Percentiles rank a stretch among this genome's conserved stretches.
These are phyloP conservation scores for Leccinellum luteum DNA, from an alignment of 768 basidiomycete species.

Conservation along the genomic window DNA sequence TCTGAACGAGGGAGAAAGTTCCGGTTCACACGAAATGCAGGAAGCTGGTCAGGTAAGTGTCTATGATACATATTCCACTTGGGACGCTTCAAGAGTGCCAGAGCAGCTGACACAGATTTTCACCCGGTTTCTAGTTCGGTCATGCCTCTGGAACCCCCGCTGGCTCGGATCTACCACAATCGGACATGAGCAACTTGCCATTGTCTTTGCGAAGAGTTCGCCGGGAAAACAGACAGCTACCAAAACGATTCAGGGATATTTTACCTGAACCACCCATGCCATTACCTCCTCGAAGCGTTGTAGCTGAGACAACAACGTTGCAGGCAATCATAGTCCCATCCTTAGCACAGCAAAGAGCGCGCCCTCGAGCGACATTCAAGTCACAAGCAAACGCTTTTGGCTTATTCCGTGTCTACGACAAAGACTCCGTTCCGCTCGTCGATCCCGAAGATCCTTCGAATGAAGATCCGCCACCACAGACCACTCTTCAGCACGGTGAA, in stretches of 20 bases:
- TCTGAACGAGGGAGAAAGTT: not conserved
- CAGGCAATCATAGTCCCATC: not conserved
- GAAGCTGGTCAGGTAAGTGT: not conserved
- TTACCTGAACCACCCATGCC: no score
- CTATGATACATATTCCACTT: not conserved
- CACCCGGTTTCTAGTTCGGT: not conserved
- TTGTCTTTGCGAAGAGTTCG: not conserved
- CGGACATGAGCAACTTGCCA: not conserved
- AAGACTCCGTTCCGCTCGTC: no score
- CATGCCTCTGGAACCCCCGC: not conserved
- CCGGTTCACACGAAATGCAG: not conserved
- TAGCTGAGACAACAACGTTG: not conserved
- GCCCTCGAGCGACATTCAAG: not conserved
- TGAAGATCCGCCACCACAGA: no score
- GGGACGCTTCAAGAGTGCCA: not conserved
- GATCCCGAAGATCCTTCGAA: no score
- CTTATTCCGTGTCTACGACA: no score
- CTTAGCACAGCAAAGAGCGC: not conserved
- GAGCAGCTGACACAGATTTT: not conserved
- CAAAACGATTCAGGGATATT: no score
- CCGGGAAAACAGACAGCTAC: not conserved
- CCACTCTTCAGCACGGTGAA: no score
- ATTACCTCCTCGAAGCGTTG: no score
- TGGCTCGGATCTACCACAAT: not conserved
- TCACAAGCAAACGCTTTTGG: not conserved